These are phyloP conservation scores for Aspergillus aculeatus DNA, from an alignment of 2,329 filamentous ascomycete species.

Conservation along the genomic window DNA sequence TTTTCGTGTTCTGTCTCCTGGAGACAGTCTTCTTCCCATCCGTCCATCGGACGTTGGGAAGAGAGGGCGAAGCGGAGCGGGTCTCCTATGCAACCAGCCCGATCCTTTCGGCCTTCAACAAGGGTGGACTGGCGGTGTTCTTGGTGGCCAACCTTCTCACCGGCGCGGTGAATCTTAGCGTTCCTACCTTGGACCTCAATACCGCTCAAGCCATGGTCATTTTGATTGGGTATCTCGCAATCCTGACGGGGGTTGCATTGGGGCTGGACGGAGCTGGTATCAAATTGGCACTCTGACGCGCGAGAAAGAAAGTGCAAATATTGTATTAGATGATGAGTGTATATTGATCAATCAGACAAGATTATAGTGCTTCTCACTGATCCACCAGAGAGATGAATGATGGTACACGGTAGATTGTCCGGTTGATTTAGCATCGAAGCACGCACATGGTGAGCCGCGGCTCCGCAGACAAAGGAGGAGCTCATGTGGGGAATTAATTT, in stretches of 20 bases:
- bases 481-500: neutral
- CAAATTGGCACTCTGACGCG: conserved; percentile 21
- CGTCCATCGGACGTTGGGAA: conserved; percentile 59
- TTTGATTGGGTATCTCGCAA: conserved; percentile 68
- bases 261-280: conserved; percentile 41
- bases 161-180: conserved; percentile 80
- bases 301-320: too few relatives aligned
- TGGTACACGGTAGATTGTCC: too few relatives aligned
- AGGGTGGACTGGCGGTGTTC: conserved; percentile 83
- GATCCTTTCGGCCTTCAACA: conserved; percentile 80
- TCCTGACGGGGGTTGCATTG: conserved; percentile 64
- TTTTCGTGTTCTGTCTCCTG: conserved; percentile 73
- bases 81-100: conserved; percentile 71
- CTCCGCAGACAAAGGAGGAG: neutral
- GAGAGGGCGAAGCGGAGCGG: conserved; percentile 60
- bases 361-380: too few relatives aligned
- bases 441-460: conserved; percentile 7
- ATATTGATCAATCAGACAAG: too few relatives aligned
- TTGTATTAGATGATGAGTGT: too few relatives aligned
- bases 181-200: conserved; percentile 74
- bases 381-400: too few relatives aligned
- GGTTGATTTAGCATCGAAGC: too few relatives aligned
- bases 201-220: conserved; percentile 68
- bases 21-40: conserved; percentile 77
- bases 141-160: conserved; percentile 86